Conservation (phyloP, 2,329 filamentous ascomycete species). For the Xylariales sp. region DNA sequence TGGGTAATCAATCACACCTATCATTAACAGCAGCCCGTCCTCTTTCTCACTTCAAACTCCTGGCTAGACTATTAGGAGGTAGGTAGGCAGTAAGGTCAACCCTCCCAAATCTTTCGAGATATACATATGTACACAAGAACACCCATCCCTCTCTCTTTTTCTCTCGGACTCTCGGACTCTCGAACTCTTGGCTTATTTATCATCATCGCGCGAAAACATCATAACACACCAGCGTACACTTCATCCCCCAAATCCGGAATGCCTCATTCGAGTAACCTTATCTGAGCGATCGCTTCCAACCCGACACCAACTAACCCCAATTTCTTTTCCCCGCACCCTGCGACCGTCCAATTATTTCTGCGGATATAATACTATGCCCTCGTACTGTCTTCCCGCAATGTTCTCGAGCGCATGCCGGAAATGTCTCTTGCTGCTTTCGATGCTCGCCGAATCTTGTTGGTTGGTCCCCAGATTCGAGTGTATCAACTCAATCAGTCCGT, state of each 20-base stretch:
- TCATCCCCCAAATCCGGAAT: conserved; percentile 9
- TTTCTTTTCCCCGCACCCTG: not conserved
- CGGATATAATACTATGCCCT: conserved; percentile 83
- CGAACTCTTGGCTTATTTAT: conserved; percentile 4
- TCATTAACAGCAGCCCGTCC: conserved; percentile 30
- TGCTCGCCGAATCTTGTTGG: conserved; percentile 80
- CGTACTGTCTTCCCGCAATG: conserved; percentile 90
- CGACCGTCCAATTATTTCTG: conserved; percentile 51
- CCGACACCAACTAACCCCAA: not conserved
- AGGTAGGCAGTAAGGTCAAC: conserved; percentile 13
- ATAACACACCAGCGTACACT: conserved; percentile 31
- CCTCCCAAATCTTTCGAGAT: conserved; percentile 40
- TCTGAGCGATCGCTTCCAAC: not conserved
- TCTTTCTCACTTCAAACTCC: conserved; percentile 21
- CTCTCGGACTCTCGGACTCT: conserved; percentile 21
- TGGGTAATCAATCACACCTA: conserved; percentile 27
- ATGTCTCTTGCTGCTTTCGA: conserved; percentile 92
- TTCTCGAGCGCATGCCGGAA: conserved; percentile 96
- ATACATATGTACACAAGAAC: conserved; percentile 49
- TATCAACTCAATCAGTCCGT: conserved; percentile 97
- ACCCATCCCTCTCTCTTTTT: conserved; percentile 12
- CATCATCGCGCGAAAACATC: conserved; percentile 9
- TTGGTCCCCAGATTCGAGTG: conserved; percentile 93
- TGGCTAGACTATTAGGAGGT: conserved; percentile 21
- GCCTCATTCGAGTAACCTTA: not conserved